Percentiles rank a stretch among this genome's conserved stretches.
Evolutionary conservation across 345 rosid genomes (phyloP).

Genomic region (Diplotaxis tenuifolia): DNA sequence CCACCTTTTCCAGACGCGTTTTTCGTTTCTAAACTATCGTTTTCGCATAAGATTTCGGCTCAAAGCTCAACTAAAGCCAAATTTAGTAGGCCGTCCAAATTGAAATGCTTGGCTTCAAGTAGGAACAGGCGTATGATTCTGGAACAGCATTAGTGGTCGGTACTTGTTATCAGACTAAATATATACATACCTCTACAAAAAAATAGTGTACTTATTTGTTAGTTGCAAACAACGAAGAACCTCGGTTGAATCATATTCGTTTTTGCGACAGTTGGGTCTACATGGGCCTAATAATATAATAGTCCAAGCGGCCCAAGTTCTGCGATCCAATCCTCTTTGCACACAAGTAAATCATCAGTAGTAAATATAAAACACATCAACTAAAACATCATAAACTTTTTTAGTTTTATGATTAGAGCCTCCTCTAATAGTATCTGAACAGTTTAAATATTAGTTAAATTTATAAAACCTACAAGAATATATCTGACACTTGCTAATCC

Average conservation of each 20-base stretch:
- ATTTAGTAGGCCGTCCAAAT: not conserved
- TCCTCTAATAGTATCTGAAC: not conserved
- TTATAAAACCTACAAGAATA: not conserved
- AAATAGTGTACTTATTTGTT: not conserved
- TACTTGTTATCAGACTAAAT: not conserved
- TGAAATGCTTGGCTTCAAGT: not conserved
- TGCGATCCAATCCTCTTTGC: not conserved
- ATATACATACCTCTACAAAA: not conserved
- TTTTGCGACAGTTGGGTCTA: not conserved
- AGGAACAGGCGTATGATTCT: not conserved
- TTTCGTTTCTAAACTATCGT: not conserved
- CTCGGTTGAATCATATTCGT: not conserved
- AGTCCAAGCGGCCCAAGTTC: not conserved
- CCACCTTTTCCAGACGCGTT: not conserved
- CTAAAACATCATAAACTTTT: not conserved
- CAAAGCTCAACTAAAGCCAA: not conserved
- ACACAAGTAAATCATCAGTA: too few relatives aligned
- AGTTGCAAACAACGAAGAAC: not conserved
- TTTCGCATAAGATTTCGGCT: not conserved
- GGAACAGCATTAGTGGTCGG: not conserved
- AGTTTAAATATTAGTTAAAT: not conserved
- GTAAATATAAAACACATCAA: not conserved
- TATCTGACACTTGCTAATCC: not conserved
- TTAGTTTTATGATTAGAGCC: not conserved
- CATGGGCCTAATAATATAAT: not conserved